Evolutionary conservation across 1,139 yeast genomes (phyloP), one percentile per base, ranked within the genome.

Genomic region (Suzukiozyma palmioleophila): DNA sequence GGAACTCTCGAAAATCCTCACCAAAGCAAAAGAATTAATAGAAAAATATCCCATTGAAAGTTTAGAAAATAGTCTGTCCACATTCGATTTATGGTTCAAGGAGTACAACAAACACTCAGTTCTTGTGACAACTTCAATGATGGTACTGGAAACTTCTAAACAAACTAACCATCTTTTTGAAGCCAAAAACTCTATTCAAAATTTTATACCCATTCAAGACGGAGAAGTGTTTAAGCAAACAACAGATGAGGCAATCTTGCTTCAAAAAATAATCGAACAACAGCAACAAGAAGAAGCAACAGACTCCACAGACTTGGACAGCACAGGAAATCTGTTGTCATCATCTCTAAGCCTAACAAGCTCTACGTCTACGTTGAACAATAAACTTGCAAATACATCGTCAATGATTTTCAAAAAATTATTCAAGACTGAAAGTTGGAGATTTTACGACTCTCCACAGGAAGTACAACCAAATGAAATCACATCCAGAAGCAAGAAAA

Each of bases 331-430:
- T 29, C 67, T 66, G 58, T 52, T 69, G 29, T 55, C 70, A 6
- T 69, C 75, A 1, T 69, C 75, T 8, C 42, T 68, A 16, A 57
- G 64, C 13, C 64, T 69, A 29, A 49, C 67, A 28, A 50, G 63
- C 8, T 60, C 67, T 0, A 53, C 53, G 3, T 54, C 69, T 2
- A 57, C 72, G 0, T 52, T 68, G 15, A 64, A 64, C 42, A 47
- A 59, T 31, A 59, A 59, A 36, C 43, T 64, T 25, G 48, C 52
- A 14, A 49, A 52, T 34, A 57, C 66, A 2, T 66, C 74, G 2
- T 62, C 71, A 1, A 40, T 54, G 18, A 43, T 68, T 27, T 54
- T 69, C 39, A 64, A 60, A 46, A 64, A 60, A 43, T 38, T 69
- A 11, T 59, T 65, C 43, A 48, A 49, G 26, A 34, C 37, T 15